These are phyloP conservation scores for Calonectria multiphialidica DNA, from an alignment of 2,329 filamentous ascomycete genomes.

Conservation along the genomic window DNA sequence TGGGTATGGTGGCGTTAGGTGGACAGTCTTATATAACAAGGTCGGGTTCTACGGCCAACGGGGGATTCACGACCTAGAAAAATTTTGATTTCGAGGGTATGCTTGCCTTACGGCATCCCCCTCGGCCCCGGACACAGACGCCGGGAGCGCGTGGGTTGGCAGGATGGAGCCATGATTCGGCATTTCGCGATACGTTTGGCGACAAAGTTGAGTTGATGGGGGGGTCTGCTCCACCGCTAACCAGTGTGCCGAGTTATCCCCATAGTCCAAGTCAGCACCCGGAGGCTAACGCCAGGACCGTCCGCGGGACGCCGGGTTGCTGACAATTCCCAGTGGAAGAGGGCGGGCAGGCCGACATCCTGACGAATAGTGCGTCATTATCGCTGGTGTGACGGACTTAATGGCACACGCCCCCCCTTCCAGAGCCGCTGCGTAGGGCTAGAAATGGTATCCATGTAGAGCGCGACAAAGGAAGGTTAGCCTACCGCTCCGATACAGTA, in stretches of 20 bases:
- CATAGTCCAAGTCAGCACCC: constrained; percentile 1
- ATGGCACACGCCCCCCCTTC: constrained; percentile 2
- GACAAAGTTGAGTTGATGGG: constrained; percentile 2
- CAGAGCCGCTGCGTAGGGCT: background rate
- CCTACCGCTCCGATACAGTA: background rate
- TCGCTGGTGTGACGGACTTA: constrained; percentile 14
- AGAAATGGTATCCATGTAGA: constrained; percentile 4
- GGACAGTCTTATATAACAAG: constrained; percentile 19
- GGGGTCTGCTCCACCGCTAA: constrained; percentile 5
- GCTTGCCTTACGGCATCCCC: constrained; percentile 20
- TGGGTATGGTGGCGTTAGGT: constrained; percentile 9
- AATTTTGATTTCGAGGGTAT: background rate
- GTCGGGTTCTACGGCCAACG: constrained; percentile 11
- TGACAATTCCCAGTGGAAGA: constrained; percentile 14
- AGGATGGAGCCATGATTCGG: constrained; percentile 23
- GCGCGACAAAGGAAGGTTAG: background rate
- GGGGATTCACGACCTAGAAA: constrained; percentile 16
- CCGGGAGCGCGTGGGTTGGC: constrained; percentile 12
- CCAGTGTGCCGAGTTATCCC: constrained; percentile 26
- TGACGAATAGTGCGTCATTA: constrained; percentile 22
- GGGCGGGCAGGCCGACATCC: constrained; percentile 15
- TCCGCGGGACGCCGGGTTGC: constrained; percentile 16
- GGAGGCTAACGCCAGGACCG: background rate
- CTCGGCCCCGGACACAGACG: constrained; percentile 16
- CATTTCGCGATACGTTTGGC: constrained; percentile 19